These are phyloP conservation scores for Neurospora tetrasperma DNA, from an alignment of 495 filamentous ascomycete species.

Conservation along the genomic window DNA sequence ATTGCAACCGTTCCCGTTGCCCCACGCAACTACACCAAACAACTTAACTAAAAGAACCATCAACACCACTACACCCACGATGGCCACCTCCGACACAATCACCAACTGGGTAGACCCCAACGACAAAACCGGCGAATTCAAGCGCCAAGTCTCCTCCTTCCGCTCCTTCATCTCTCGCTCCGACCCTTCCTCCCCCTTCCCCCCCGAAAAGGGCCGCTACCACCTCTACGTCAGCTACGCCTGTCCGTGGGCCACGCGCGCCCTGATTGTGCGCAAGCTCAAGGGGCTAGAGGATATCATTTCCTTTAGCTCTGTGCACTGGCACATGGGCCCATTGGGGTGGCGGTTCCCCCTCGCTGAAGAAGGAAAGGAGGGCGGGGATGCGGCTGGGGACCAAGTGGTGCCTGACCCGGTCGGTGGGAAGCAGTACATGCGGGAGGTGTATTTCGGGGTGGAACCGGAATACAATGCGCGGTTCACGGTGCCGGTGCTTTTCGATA, in stretches of 20 bases:
- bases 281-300: slow-evolving; percentile 71
- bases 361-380: slow-evolving; percentile 47
- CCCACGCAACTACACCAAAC: not conserved
- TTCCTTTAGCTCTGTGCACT: slow-evolving; percentile 57
- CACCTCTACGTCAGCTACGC: slow-evolving; percentile 66
- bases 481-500: slow-evolving; percentile 73
- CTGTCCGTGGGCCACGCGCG: slow-evolving; percentile 79
- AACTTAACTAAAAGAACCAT: not conserved
- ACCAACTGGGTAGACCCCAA: slow-evolving; percentile 71
- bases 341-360: slow-evolving; percentile 69
- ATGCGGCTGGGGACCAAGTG: slow-evolving; percentile 40
- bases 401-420: slow-evolving; percentile 52
- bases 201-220: slow-evolving; percentile 65
- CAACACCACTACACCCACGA: not conserved
- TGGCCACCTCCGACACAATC: slow-evolving; percentile 38
- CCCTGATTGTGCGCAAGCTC: slow-evolving; percentile 62
- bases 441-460: slow-evolving; percentile 61
- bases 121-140: slow-evolving; percentile 81
- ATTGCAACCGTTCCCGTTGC: not conserved
- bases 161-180: slow-evolving; percentile 57
- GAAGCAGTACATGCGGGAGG: slow-evolving; percentile 52
- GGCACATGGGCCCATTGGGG: slow-evolving; percentile 51
- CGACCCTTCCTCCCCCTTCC: slow-evolving; percentile 45
- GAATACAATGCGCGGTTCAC: slow-evolving; percentile 67
- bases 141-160: slow-evolving; percentile 62